These are phyloP conservation scores for Lepidium didymum DNA, from an alignment of 345 rosid species.

Conservation along the genomic window DNA sequence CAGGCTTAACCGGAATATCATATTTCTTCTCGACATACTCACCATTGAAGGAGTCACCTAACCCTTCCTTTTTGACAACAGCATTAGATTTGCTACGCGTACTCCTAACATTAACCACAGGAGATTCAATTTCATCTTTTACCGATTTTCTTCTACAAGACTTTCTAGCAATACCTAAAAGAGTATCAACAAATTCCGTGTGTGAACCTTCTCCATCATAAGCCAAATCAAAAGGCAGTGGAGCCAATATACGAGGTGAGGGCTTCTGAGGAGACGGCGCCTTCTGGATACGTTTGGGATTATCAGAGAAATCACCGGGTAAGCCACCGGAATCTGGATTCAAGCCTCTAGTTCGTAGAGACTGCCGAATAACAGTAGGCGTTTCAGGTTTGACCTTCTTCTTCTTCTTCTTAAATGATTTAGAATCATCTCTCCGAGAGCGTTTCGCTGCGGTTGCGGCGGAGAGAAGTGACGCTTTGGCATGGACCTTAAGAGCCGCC, in stretches of 20 bases:
- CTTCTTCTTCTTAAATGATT: slow-evolving; percentile 37
- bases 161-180: slow-evolving; percentile 26
- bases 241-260: slow-evolving; percentile 30
- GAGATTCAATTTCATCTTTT: background rate
- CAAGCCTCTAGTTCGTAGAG: slow-evolving; percentile 62
- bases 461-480: slow-evolving; percentile 50
- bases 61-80: background rate
- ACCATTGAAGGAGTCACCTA: background rate
- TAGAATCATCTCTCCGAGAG: slow-evolving; percentile 33
- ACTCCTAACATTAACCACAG: background rate
- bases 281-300: background rate
- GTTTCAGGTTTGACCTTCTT: slow-evolving; percentile 39
- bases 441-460: slow-evolving; percentile 45
- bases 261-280: background rate
- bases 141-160: background rate
- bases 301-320: slow-evolving; percentile 18
- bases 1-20: slow-evolving; percentile 16
- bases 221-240: slow-evolving; percentile 44
- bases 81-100: background rate
- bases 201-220: slow-evolving; percentile 34
- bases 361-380: slow-evolving; percentile 52
- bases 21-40: slow-evolving; percentile 11
- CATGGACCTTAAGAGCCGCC: slow-evolving; percentile 62
- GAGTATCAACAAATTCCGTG: slow-evolving; percentile 26
- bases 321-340: slow-evolving; percentile 52